A percentile compares a stretch with the other conserved stretches of the same genome.
phyloP scores from a whole-genome alignment of 768 basidiomycete species.

The Hirschioporus abietinus region DNA sequence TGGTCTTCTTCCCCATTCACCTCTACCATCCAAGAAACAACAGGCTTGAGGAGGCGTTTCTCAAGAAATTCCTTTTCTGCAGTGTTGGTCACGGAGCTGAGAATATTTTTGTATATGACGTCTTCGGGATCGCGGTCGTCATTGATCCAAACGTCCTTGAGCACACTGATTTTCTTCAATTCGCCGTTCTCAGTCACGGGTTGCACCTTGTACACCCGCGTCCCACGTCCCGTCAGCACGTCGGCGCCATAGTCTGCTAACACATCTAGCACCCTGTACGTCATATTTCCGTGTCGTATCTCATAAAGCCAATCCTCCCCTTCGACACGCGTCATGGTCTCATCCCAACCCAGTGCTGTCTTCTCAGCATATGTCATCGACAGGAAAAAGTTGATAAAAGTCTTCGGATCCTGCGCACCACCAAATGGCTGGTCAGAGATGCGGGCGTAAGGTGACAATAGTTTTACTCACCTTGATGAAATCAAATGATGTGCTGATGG shows the following conservation, averaged over 20 bases:
- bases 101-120: background rate
- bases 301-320: background rate
- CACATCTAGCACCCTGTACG: background rate
- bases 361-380: conserved; percentile 6
- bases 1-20: background rate
- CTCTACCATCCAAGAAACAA: background rate
- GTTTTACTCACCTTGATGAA: conserved; percentile 10
- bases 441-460: background rate
- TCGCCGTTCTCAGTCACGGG: background rate
- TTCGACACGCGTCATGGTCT: conserved; percentile 6
- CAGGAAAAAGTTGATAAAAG: conserved; percentile 9
- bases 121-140: background rate
- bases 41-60: background rate
- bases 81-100: background rate
- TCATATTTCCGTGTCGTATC: background rate
- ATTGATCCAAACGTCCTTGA: background rate
- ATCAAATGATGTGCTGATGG: conserved; percentile 16
- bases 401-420: conserved; percentile 6
- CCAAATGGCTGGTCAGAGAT: background rate
- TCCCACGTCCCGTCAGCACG: conserved; percentile 3
- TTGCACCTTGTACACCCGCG: conserved; percentile 10
- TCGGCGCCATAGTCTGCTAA: conserved; percentile 6
- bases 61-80: background rate
- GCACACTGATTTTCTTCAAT: background rate
- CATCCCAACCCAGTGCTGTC: conserved; percentile 8